Conservation (phyloP, 306 rosid species). For the Inga oerstediana region DNA sequence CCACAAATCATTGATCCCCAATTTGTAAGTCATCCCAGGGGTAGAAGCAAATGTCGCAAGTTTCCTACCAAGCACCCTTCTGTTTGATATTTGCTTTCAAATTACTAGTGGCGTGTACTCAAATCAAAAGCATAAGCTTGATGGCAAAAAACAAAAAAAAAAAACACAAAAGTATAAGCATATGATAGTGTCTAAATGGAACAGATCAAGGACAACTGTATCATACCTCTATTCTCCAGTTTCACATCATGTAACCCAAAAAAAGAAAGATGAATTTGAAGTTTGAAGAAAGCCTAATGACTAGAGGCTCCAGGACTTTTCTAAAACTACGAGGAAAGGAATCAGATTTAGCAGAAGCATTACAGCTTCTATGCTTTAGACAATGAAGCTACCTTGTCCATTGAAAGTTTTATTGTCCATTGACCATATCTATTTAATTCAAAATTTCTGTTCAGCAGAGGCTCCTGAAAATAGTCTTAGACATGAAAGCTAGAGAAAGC, state of each 20-base stretch:
- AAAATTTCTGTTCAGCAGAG: background rate
- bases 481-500: background rate
- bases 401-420: background rate
- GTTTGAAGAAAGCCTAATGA: background rate
- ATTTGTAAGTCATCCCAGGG: background rate
- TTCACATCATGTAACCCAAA: background rate
- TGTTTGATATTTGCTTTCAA: background rate
- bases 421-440: background rate
- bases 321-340: background rate
- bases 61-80: background rate
- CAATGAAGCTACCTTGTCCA: background rate
- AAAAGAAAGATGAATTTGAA: background rate
- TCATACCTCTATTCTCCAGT: background rate
- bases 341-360: background rate
- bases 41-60: background rate
- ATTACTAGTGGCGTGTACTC: background rate
- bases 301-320: background rate
- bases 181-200: background rate
- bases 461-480: conserved; percentile 12
- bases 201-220: background rate
- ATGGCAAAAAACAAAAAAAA: too few species aligned
- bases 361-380: background rate
- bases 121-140: background rate
- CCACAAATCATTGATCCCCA: conserved; percentile 22
- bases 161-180: background rate